Evolutionary conservation across 2,329 filamentous ascomycete species (phyloP), one percentile per base, ranked within the genome.

Genomic region (Sporothrix globosa): DNA sequence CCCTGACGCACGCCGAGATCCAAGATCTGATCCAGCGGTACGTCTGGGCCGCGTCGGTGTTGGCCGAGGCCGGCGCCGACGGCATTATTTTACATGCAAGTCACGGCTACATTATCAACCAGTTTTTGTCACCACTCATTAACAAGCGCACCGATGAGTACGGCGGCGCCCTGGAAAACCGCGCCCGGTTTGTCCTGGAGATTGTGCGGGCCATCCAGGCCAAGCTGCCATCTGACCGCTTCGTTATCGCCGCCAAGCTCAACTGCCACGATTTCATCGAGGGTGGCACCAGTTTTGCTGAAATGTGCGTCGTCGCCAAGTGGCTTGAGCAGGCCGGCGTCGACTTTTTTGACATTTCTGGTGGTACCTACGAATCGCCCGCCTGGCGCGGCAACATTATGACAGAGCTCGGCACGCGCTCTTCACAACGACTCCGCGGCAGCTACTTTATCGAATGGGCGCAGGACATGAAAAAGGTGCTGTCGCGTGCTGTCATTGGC

Each of bases 211-310:
- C 58, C 39, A 48, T 63, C 41, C 58, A 63, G 58, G 41, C 21
- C 41, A 63, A 63, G 39, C 58, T 63, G 9, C 58, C 58, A 4
- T 24, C 58, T 1, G 11, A 48, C 58, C 2, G 13, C 3, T 63
- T 63, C 27, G 58, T 63, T 9, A 63, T 63, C 39, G 58, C 11
- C 3, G 58, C 39, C 41, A 63, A 63, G 58, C 58, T 63, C 58
- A 63, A 63, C 58, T 63, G 58, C 58, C 58, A 63, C 58, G 58
- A 63, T 21, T 63, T 63, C 14, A 63, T 63, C 21, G 58, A 63
- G 58, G 58, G 58, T 39, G 58, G 58, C 39, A 63, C 58, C 10
- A 63, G 58, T 14, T 63, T 63, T 48, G 39, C 58, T 13, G 58
- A 63, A 7, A 44, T 46, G 58, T 63, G 58, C 21, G 58, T 63